Base-by-base conservation (phyloP, 257 asterid species). In the Handroanthus guayacan region DNA sequence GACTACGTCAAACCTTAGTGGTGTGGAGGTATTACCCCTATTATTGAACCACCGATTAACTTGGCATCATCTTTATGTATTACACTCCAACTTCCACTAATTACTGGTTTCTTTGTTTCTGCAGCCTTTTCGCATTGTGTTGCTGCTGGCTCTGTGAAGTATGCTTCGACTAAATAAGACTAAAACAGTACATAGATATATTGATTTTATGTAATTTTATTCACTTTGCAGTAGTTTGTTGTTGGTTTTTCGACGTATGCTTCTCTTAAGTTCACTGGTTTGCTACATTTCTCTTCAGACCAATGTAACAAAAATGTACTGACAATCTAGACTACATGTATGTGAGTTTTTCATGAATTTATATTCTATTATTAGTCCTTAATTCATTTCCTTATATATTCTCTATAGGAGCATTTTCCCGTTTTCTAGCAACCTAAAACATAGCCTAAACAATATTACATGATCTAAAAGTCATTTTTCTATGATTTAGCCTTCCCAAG, bases 71-170 rank as follows among this genome's bases (percentile, higher is more conserved):
- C 65, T 10, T 31, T 31, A 1, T 58, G 57, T 44, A 68, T 37
- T 52, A 5, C 34, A 39, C 37, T 37, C 14, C 1, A 2, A 6
- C 14, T 18, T 56, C n/a, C 47, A 31, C 39, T 69, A 38, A 68
- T 52, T n/a, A 41, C 9, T 38, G 36, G 70, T 67, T 70, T 62
- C 63, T 76, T 44, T 63, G 52, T 37, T 51, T 67, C 18, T 83
- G 88, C 89, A 91, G 97, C 88, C 83, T 91, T 62, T 83, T 81
- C 60, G 97, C 88, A 0, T 77, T 91, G 2, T 91, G 93, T 67
- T 91, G 97, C 90, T 91, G 97, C 91, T 91, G 95, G 93, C 3
- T 91, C 31, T 89, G 94, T 76, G 97, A 91, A 67, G 83, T 71
- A 43, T 91, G 97, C 84, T 87, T 86, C 61, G 81, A 77, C 74